Percentiles rank a stretch among this genome's conserved stretches.
Evolutionary conservation across 1,284 basidiomycete species (phyloP).

Genomic region (Apiotrichum domesticum): DNA sequence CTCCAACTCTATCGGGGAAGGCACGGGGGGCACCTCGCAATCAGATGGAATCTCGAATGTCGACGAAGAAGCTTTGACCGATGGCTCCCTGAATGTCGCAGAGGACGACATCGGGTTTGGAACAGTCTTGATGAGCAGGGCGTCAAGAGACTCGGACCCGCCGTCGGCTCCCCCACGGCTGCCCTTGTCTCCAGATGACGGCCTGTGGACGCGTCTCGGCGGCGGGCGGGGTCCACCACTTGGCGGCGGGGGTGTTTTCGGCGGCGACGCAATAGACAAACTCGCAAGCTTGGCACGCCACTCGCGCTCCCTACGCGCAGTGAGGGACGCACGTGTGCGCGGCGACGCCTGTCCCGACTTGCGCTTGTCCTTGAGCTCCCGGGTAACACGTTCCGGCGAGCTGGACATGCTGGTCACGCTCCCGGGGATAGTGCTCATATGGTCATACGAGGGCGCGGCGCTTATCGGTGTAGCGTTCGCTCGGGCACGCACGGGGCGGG

Average conservation of each 20-base stretch:
- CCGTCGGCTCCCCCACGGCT: neutral
- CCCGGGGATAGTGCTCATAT: neutral
- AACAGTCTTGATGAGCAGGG: neutral
- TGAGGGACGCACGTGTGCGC: neutral
- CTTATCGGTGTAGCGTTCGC: neutral
- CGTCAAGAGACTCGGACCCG: no score
- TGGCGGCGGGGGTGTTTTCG: neutral
- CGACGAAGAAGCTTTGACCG: neutral
- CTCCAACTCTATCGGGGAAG: no score
- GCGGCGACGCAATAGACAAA: conserved; percentile 7
- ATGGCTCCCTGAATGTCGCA: neutral
- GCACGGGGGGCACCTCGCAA: no score
- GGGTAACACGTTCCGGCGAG: neutral
- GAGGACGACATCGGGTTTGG: neutral
- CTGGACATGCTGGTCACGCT: neutral
- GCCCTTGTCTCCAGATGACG: neutral
- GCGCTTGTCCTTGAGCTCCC: neutral
- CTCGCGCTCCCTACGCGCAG: conserved; percentile 25
- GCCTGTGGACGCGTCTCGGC: conserved; percentile 1
- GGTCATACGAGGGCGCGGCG: neutral
- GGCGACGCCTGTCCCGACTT: neutral
- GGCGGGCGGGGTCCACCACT: conserved; percentile 5
- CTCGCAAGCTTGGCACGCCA: conserved; percentile 35
- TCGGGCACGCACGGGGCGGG: neutral
- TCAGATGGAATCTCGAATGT: neutral